phyloP scores from a whole-genome alignment of 208 protist species.

The Trypanosoma avium region DNA sequence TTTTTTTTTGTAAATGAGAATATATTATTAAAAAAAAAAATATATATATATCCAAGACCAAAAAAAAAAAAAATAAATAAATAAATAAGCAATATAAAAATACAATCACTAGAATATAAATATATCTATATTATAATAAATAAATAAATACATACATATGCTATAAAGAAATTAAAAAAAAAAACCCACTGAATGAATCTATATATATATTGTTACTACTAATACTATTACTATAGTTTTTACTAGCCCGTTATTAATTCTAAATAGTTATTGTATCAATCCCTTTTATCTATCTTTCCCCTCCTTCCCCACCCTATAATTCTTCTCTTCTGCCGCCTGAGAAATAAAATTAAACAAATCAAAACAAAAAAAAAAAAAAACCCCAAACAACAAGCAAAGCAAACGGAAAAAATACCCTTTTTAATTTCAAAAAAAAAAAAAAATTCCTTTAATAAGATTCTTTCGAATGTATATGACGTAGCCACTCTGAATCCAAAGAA shows the following conservation, averaged over 20 bases:
- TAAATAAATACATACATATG: not conserved
- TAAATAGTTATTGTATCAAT: no score
- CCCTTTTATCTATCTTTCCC: no score
- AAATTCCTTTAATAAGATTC: slow-evolving; percentile 69
- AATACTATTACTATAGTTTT: no score
- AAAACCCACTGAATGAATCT: no score
- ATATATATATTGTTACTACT: no score
- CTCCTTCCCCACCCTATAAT: no score
- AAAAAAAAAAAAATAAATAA: not conserved
- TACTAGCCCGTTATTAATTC: no score
- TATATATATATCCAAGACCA: not conserved
- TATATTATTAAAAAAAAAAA: slow-evolving; percentile 23
- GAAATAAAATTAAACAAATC: no score
- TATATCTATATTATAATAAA: not conserved
- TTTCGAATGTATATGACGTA: slow-evolving; percentile 88
- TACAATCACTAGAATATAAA: not conserved
- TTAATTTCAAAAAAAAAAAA: slow-evolving; percentile 16
- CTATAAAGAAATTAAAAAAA: not conserved
- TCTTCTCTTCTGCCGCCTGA: no score
- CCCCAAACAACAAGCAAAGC: not conserved
- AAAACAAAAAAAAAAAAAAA: not conserved
- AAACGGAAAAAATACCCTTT: not conserved
- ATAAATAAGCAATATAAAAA: not conserved
- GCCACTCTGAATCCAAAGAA: slow-evolving; percentile 82
- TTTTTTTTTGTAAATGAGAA: not conserved